A percentile compares a stretch with the other conserved stretches of the same genome.
Conservation (phyloP, 169 alveolate species). For the Toxoplasma gondii region DNA sequence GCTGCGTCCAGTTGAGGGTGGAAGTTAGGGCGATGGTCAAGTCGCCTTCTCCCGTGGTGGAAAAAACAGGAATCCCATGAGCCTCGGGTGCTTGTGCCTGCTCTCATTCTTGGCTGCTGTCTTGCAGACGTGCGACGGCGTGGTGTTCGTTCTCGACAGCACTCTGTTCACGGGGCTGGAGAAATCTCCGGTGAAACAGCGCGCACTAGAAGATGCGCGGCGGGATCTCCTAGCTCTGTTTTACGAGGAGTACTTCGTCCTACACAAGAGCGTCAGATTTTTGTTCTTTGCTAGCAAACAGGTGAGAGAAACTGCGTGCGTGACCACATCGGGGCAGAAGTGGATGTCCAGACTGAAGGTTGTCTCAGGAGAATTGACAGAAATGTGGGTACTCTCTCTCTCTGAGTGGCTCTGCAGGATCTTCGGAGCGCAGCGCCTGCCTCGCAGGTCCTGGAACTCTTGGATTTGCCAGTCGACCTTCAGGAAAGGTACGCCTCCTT, state of each 20-base stretch:
- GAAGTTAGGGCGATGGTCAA: no score
- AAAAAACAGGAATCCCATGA: no score
- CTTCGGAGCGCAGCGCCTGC: conserved; percentile 29
- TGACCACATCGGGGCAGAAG: neutral
- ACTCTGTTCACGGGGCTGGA: neutral
- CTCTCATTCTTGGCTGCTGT: neutral
- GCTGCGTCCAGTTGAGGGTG: no score
- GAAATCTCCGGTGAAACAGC: neutral
- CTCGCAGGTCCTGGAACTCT: neutral
- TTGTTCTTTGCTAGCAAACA: conserved; percentile 51
- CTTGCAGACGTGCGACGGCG: conserved; percentile 30
- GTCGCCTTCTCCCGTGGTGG: no score
- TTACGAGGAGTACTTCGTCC: conserved; percentile 53
- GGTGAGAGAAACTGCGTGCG: neutral
- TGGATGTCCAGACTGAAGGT: neutral
- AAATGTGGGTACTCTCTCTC: neutral
- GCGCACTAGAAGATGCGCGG: conserved; percentile 40
- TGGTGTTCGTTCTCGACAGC: conserved; percentile 21
- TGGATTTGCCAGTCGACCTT: conserved; percentile 1
- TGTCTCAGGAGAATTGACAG: neutral
- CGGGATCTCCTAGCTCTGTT: conserved; percentile 38
- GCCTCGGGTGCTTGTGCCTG: no score
- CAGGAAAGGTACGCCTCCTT: neutral
- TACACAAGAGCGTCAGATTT: conserved; percentile 3
- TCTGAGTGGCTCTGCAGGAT: conserved; percentile 6